Base-by-base conservation (phyloP, 345 rosid species). In the Eucalyptus albens region DNA sequence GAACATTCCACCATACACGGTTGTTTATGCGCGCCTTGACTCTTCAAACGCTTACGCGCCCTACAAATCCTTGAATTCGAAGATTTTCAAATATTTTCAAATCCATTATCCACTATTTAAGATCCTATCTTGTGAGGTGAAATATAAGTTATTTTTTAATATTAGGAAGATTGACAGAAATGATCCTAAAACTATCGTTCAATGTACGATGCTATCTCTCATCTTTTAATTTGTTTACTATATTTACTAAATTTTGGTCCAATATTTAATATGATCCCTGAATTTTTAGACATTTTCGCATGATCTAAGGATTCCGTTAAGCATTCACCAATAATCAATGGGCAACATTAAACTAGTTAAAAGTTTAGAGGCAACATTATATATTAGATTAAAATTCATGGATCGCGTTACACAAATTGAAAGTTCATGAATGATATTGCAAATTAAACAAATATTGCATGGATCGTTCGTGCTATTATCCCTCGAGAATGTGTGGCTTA, bases 111-210 rank as follows among this genome's bases (percentile, higher is more conserved):
- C 12, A 72, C 22, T 37, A 37, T 72, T 37, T 37, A 72, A 21
- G 40, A 72, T 37, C 26, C 27, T 10, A 72, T 72, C 24, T 10
- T 72, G 26, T 6, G 45, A 37, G 45, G 45, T 10, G 45, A 33
- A 69, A 69, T 33, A 9, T 69, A 37, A 17, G 24, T 69, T 16
- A 37, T 37, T 72, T 19, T 72, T 40, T 72, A 37, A 37, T 21
- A 72, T 5, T 5, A 42, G 1, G 81, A 15, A 16, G 19, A 69
- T 15, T 17, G 4, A 33, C 2, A 17, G 0, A 69, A 16, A 69
- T 69, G 2, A 3, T 17, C 5, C 6, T 5, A 17, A 9, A 15
- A 67, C 1, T 67, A 16, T 31, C 1, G 7, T 33, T 19, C 3
- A 17, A 17, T 16, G 2, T 8, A 6, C 2, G 2, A 67, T 15